phyloP scores from a whole-genome alignment of 352 stramenopile genomes.

The Paralagenidium karlingii region DNA sequence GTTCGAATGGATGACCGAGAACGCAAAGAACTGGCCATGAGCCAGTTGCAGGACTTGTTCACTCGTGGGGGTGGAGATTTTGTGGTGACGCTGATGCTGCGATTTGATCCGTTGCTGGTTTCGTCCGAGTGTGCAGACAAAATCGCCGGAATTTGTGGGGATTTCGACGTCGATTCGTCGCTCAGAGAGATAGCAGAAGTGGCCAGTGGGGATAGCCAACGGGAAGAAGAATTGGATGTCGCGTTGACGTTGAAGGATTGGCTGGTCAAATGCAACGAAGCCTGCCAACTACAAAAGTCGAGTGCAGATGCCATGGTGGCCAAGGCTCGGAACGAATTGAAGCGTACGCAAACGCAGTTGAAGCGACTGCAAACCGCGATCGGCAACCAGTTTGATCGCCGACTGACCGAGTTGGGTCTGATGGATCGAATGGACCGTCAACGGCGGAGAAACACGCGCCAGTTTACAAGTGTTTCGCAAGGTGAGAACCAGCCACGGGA shows the following conservation, averaged over 20 bases:
- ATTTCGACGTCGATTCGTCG: conserved; percentile 5
- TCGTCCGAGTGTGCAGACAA: conserved; percentile 15
- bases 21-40: conserved; percentile 12
- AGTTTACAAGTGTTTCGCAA: too few relatives aligned
- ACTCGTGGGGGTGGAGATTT: conserved; percentile 18
- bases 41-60: conserved; percentile 33
- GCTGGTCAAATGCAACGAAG: conserved; percentile 43
- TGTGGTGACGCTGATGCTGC: conserved; percentile 41
- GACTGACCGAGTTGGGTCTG: conserved; percentile 35
- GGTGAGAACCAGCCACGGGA: too few relatives aligned
- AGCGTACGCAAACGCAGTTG: conserved; percentile 41
- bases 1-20: conserved; percentile 4
- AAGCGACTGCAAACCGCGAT: conserved; percentile 43
- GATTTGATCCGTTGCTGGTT: conserved; percentile 36
- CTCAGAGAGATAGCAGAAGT: conserved; percentile 1
- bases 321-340: conserved; percentile 25
- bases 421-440: too few relatives aligned
- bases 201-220: conserved; percentile 7
- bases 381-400: conserved; percentile 38
- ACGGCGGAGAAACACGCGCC: too few relatives aligned
- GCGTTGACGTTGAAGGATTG: conserved; percentile 47
- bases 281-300: conserved; percentile 20
- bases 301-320: conserved; percentile 19
- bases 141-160: conserved; percentile 22
- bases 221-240: conserved; percentile 11